phyloP scores from a whole-genome alignment of 2,329 filamentous ascomycete genomes.

The Davidsoniella virescens region DNA sequence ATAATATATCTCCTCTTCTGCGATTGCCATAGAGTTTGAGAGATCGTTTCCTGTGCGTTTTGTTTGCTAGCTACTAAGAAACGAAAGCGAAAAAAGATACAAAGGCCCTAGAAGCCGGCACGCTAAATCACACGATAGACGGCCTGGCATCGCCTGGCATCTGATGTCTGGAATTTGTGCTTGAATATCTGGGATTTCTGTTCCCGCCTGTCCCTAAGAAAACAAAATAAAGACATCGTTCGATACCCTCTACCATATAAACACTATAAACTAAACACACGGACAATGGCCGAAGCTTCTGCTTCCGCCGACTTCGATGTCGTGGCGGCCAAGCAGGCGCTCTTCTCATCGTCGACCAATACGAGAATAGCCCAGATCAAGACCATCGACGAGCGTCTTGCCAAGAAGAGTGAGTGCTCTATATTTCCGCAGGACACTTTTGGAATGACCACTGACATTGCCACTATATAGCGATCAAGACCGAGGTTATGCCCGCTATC shows the following conservation, averaged over 20 bases:
- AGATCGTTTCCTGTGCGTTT: not conserved
- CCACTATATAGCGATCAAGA: conserved; percentile 26
- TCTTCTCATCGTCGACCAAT: conserved; percentile 47
- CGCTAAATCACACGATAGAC: not conserved
- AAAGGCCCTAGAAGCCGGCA: too few species aligned
- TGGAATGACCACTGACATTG: not conserved
- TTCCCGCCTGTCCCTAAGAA: not conserved
- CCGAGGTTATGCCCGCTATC: conserved; percentile 35
- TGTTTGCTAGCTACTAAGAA: not conserved
- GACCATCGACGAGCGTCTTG: conserved; percentile 38
- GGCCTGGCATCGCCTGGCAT: conserved; percentile 3
- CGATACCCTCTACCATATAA: not conserved
- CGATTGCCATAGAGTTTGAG: not conserved
- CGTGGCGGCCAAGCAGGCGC: conserved; percentile 29
- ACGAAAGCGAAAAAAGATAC: not conserved
- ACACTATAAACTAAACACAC: not conserved
- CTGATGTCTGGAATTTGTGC: conserved; percentile 1
- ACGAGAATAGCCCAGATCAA: conserved; percentile 38
- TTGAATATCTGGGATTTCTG: not conserved
- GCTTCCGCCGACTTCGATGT: conserved; percentile 30
- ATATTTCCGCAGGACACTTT: conserved; percentile 13
- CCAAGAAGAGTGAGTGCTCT: conserved; percentile 32
- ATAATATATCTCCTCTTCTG: not conserved
- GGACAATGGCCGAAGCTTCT: conserved; percentile 13
- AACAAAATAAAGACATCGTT: not conserved